A percentile compares a stretch with the other conserved stretches of the same genome.
Conservation (phyloP, 2,329 filamentous ascomycete species). For the Aureobasidium sp. region DNA sequence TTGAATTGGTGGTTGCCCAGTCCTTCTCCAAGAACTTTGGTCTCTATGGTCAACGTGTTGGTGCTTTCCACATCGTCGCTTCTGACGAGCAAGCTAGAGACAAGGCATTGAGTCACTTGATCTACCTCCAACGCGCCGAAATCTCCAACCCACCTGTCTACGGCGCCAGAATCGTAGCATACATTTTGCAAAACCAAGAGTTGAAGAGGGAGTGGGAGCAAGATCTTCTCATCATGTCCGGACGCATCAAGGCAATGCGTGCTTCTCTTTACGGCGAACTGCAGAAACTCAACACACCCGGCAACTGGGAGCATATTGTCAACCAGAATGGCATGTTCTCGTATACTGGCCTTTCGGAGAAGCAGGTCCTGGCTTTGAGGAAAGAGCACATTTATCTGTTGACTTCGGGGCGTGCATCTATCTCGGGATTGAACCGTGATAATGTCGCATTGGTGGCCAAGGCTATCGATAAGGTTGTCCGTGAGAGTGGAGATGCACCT, state of each 20-base stretch:
- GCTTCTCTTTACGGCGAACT: slow-evolving; percentile 65
- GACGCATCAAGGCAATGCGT: slow-evolving; percentile 83
- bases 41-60: slow-evolving; percentile 85
- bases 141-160: slow-evolving; percentile 91
- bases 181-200: slow-evolving; percentile 66
- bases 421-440: slow-evolving; percentile 7
- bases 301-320: slow-evolving; percentile 83
- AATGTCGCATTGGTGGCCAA: slow-evolving; percentile 13
- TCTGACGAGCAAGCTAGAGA: slow-evolving; percentile 53
- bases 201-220: slow-evolving; percentile 83
- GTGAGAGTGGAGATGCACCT: slow-evolving; percentile 5
- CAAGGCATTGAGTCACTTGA: slow-evolving; percentile 72
- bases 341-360: slow-evolving; percentile 68
- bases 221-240: slow-evolving; percentile 82
- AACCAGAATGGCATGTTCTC: slow-evolving; percentile 90
- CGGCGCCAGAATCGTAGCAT: slow-evolving; percentile 74
- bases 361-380: slow-evolving; percentile 61
- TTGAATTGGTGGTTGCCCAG: slow-evolving; percentile 46
- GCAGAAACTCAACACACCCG: slow-evolving; percentile 72
- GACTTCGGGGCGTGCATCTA: background rate
- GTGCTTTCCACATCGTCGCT: slow-evolving; percentile 77
- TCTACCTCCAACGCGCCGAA: slow-evolving; percentile 84
- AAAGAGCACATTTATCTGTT: slow-evolving; percentile 66
- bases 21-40: slow-evolving; percentile 51
- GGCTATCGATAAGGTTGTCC: slow-evolving; percentile 14